Percentiles rank a stretch among this genome's conserved stretches.
phyloP scores from a whole-genome alignment of 495 filamentous ascomycete species.

The Gamarada debralockiae region DNA sequence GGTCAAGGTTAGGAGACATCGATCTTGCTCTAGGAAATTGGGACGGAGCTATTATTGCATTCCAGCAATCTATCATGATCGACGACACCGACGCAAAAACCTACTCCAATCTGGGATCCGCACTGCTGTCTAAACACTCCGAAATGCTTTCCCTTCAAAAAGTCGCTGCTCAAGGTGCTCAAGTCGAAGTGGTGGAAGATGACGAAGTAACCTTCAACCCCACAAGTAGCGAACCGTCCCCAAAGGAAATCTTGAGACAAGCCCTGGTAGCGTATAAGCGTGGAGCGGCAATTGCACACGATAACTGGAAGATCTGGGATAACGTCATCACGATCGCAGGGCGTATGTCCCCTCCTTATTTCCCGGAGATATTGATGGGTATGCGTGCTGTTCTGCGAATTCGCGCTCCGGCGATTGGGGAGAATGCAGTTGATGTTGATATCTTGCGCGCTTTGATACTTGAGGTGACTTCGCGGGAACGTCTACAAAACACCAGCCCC shows the following conservation, averaged over 20 bases:
- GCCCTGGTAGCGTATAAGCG: conserved; percentile 81
- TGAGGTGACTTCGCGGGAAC: conserved; percentile 50
- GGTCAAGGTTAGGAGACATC: conserved; percentile 89
- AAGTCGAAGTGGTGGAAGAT: conserved; percentile 20
- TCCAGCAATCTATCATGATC: conserved; percentile 70
- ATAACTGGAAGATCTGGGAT: conserved; percentile 90
- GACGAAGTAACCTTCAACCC: conserved; percentile 24
- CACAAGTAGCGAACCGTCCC: conserved; percentile 30
- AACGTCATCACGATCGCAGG: conserved; percentile 86
- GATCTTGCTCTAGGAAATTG: conserved; percentile 72
- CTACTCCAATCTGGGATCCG: conserved; percentile 91
- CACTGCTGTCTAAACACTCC: conserved; percentile 52
- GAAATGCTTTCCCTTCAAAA: conserved; percentile 35
- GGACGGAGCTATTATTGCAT: conserved; percentile 80
- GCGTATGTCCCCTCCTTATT: conserved; percentile 68
- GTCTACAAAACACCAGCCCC: conserved; percentile 18
- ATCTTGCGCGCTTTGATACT: conserved; percentile 68
- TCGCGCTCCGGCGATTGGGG: conserved; percentile 60
- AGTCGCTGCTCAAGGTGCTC: conserved; percentile 27
- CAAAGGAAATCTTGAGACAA: conserved; percentile 60
- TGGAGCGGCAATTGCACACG: conserved; percentile 74
- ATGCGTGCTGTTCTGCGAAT: conserved; percentile 72
- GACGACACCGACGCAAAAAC: conserved; percentile 88
- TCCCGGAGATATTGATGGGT: conserved; percentile 68
- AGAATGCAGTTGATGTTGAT: conserved; percentile 71